phyloP scores from a whole-genome alignment of 2,329 filamentous ascomycete species.

The Xylariaceae sp. region DNA sequence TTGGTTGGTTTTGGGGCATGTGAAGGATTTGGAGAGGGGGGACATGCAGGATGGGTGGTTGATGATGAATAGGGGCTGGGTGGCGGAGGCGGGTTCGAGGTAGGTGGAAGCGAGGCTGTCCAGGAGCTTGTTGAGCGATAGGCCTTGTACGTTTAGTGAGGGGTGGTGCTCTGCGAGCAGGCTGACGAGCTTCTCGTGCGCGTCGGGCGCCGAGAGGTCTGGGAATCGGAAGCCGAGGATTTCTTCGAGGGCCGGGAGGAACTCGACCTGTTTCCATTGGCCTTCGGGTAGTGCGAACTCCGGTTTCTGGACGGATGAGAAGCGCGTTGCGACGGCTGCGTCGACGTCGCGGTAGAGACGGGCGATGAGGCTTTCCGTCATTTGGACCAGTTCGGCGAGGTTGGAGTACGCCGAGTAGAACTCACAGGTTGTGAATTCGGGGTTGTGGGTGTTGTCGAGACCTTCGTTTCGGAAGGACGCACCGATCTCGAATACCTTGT shows the following conservation, averaged over 20 bases:
- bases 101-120: constrained; percentile 72
- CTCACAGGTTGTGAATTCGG: constrained; percentile 95
- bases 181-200: constrained; percentile 52
- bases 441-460: constrained; percentile 86
- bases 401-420: constrained; percentile 87
- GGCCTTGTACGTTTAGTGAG: constrained; percentile 54
- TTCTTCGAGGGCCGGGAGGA: constrained; percentile 72
- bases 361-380: constrained; percentile 67
- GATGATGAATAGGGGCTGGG: constrained; percentile 73
- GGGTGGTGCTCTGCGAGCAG: constrained; percentile 52
- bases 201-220: constrained; percentile 50
- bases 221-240: constrained; percentile 62
- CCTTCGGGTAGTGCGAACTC: constrained; percentile 45
- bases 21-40: constrained; percentile 82
- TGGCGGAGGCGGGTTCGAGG: constrained; percentile 69
- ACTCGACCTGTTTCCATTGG: constrained; percentile 67
- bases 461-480: constrained; percentile 91
- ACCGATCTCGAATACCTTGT: constrained; percentile 88
- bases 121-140: constrained; percentile 62
- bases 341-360: constrained; percentile 52
- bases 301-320: constrained; percentile 44
- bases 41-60: constrained; percentile 89
- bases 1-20: constrained; percentile 63
- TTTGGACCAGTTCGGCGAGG: constrained; percentile 65
- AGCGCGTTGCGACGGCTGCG: constrained; percentile 38